Base-by-base conservation (phyloP, 2,329 filamentous ascomycete species). In the Cladophialophora carrionii region DNA sequence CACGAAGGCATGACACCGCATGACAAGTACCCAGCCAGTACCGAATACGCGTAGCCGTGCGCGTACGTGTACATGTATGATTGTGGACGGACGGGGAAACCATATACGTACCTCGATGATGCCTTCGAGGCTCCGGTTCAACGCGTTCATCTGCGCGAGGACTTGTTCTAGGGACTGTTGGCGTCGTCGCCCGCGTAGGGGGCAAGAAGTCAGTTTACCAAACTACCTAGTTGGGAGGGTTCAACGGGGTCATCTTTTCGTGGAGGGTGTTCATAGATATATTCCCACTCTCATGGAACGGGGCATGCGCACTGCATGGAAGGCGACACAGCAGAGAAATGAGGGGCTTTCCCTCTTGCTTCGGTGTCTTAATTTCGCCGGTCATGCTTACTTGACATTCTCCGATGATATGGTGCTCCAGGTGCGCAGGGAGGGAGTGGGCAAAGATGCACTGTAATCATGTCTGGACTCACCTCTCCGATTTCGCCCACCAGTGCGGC, bases 81-180 rank as follows among this genome's bases (percentile, higher is more conserved):
- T n/a, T n/a, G n/a, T n/a, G 12, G 7, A n/a, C 31, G 32, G n/a
- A 22, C 9, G 22, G 20, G n/a, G 26, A 22, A 24, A 37, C 5
- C n/a, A 14, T 6, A 32, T 17, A 78, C 86, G 55, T 81, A 94
- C 94, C 54, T 92, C 88, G 65, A 96, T 93, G 22, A 98, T 90
- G 62, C 92, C 90, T 78, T 99, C 94, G 20, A 99, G 82, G 46
- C 90, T 94, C 37, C 94, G 88, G 77, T 98, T 99, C 65, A 99
- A 81, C 73, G 93, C 93, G 80, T 98, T 99, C 78, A 98, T 92
- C 74, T 96, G 97, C 73, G 93, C 90, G 9, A 99, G 88, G 65
- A 96, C 92, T 73, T 95, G 88, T 74, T 98, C 95, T 75, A 99
- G 82, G 67, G 83, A 84, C 85, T 43, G 41, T 46, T n/a, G 0